Conservation (phyloP, 2,329 filamentous ascomycete species). For the Fusarium stilboides region DNA sequence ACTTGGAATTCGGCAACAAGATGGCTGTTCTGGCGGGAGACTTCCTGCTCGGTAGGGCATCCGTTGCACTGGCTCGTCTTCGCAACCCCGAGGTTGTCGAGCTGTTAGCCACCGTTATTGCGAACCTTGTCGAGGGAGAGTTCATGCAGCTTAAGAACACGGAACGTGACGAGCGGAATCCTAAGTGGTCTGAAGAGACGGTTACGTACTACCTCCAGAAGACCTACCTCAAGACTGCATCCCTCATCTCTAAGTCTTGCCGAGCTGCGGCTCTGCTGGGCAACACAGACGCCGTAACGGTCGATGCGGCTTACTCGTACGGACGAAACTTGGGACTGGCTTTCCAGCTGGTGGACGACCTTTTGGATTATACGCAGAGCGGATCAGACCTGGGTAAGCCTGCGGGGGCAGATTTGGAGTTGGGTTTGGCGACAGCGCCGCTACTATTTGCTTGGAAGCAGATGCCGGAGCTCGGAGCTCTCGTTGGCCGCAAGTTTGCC, state of each 20-base stretch:
- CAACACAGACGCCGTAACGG: slow-evolving; percentile 80
- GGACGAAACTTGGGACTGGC: slow-evolving; percentile 94
- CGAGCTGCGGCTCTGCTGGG: slow-evolving; percentile 90
- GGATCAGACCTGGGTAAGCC: slow-evolving; percentile 93
- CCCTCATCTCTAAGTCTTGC: slow-evolving; percentile 95
- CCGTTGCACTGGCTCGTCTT: slow-evolving; percentile 90
- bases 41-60: slow-evolving; percentile 92
- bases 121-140: slow-evolving; percentile 97
- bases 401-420: slow-evolving; percentile 91
- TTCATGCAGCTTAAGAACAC: slow-evolving; percentile 99
- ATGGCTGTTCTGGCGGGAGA: slow-evolving; percentile 99
- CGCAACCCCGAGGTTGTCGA: slow-evolving; percentile 96
- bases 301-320: slow-evolving; percentile 92
- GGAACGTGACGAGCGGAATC: slow-evolving; percentile 85
- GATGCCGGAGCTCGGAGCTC: slow-evolving; percentile 83
- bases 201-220: slow-evolving; percentile 96
- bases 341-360: slow-evolving; percentile 97
- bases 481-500: slow-evolving; percentile 93
- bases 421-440: slow-evolving; percentile 94
- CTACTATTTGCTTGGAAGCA: slow-evolving; percentile 96
- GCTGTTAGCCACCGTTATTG: slow-evolving; percentile 94
- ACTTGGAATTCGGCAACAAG: slow-evolving; percentile 97
- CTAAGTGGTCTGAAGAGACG: slow-evolving; percentile 88
- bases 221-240: slow-evolving; percentile 97
- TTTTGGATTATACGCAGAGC: slow-evolving; percentile 95